Evolutionary conservation across 2,329 filamentous ascomycete genomes (phyloP), one percentile per base, ranked within the genome.

Genomic region (Tolypocladium ovalisporum): DNA sequence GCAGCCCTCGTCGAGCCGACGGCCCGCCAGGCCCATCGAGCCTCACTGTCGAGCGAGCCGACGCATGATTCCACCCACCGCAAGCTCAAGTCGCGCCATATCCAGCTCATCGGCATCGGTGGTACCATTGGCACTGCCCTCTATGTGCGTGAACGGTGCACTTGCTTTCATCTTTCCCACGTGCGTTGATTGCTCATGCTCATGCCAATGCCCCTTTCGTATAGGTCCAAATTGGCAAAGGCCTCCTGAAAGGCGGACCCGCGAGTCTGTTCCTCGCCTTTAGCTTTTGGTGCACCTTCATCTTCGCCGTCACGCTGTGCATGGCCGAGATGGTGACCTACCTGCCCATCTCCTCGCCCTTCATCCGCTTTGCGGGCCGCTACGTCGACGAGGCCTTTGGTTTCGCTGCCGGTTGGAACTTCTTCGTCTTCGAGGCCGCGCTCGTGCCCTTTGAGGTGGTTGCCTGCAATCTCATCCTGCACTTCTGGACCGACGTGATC

Each of bases 301-400:
- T 86, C 62, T 76, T 86, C 29, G 78, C 79, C 53, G 75, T 86
- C 52, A 86, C 80, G 0, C 73, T 83, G 59, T 79, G 74, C 66
- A 82, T 88, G 73, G 85, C 86, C 15, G 88, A 90, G 68, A 89
- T 90, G 86, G 87, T 89, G 9, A 88, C 86, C 0, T 89, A 87
- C 62, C 74, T 89, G 2, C 88, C 88, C 9, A 88, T 91, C 56
- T 89, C 86, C 0, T 89, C 86, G 44, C 87, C 87, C 0, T 91
- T 92, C 68, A 88, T 91, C 66, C 84, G 86, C 32, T 89, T 91
- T 64, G 88, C 88, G 4, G 86, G 87, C 17, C 81, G 86, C 52
- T 90, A 84, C 62, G 86, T 90, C 35, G 87, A 90, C 62, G 86
- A 89, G 62, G 85, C 87, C 2, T 87, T 90, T 59, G 86, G 86